These are phyloP conservation scores for Venturia carpophila DNA, from an alignment of 2,329 filamentous ascomycete genomes.

Conservation along the genomic window DNA sequence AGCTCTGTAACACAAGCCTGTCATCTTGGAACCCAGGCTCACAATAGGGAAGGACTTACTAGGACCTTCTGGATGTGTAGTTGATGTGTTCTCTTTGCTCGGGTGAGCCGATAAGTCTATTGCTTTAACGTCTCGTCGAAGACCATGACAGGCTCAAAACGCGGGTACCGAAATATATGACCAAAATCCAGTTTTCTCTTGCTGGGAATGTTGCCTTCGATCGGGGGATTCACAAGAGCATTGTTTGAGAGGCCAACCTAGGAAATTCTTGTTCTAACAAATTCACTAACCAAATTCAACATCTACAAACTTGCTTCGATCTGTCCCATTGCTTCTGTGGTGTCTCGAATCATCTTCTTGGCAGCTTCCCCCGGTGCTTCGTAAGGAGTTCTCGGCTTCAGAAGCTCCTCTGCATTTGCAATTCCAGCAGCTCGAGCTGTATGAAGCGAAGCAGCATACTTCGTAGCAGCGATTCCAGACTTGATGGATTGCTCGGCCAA, in stretches of 20 bases:
- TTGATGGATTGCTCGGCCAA: conserved; percentile 60
- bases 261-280: neutral
- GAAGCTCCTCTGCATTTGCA: conserved; percentile 48
- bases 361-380: conserved; percentile 1
- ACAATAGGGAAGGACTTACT: no score
- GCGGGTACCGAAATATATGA: no score
- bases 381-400: conserved; percentile 57
- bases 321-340: neutral
- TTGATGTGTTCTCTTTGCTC: no score
- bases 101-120: no score
- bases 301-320: neutral
- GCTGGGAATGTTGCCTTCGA: no score
- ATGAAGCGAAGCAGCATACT: conserved; percentile 57
- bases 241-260: neutral
- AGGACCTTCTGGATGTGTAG: no score
- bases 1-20: no score
- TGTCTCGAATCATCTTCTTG: conserved; percentile 2
- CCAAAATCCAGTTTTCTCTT: no score
- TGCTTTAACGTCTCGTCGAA: no score
- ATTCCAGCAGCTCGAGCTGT: conserved; percentile 54
- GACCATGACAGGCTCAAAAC: no score
- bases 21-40: no score
- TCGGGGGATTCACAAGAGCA: neutral
- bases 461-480: conserved; percentile 58
- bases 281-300: neutral